Evolutionary conservation across 768 basidiomycete genomes (phyloP).

Genomic region (Calvatia gigantea): DNA sequence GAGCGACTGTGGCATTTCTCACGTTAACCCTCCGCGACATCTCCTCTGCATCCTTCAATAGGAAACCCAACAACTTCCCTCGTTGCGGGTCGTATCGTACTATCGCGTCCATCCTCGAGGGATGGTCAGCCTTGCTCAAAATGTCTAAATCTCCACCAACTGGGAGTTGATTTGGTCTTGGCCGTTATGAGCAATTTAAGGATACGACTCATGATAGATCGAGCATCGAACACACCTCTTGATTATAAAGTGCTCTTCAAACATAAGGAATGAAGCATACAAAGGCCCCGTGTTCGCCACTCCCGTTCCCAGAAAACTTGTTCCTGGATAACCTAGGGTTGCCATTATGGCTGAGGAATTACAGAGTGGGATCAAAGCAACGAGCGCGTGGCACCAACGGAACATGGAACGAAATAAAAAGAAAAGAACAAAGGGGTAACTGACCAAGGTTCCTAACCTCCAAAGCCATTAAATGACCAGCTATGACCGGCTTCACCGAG

Average conservation of each 20-base stretch:
- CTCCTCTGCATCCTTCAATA: conserved; percentile 1
- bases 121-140: neutral
- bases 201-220: too few species aligned
- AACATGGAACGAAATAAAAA: neutral
- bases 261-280: neutral
- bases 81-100: neutral
- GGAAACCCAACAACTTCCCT: neutral
- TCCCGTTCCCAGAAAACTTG: too few species aligned
- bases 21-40: conserved; percentile 2
- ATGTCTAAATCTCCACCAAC: neutral
- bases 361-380: neutral
- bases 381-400: neutral
- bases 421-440: neutral
- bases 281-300: neutral
- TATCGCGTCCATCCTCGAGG: neutral
- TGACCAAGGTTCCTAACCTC: neutral
- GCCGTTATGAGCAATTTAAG: too few species aligned
- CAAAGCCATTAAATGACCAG: neutral
- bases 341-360: neutral
- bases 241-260: neutral
- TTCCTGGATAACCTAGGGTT: neutral
- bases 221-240: too few species aligned
- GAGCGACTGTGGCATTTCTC: neutral
- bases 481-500: neutral
- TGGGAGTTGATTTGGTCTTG: neutral